Base-by-base conservation (phyloP, 257 asterid species). In the Lavandula angustifolia region DNA sequence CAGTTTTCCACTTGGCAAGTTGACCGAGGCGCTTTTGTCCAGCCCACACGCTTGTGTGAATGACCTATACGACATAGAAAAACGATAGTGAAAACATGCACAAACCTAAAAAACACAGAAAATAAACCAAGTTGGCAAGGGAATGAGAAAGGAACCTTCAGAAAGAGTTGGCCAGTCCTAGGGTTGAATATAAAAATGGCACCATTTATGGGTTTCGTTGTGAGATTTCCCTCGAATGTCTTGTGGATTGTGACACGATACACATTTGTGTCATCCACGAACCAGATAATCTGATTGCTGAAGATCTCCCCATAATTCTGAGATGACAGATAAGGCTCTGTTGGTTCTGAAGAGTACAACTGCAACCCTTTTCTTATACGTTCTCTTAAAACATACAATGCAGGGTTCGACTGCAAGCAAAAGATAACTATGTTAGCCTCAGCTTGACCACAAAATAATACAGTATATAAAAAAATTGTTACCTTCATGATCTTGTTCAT, bases 401-500 rank as follows among this genome's bases (percentile, higher is more conserved):
- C 99, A 29, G 99, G 99, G 75, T 94, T 94, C 17, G 99, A 94
- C 99, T 94, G 92, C 84, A 68, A 7, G 14, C 10, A 43, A 38
- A 66, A 54, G 37, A 70, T 8, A 18, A 35, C 46, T 27, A 33
- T 9, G 54, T 67, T 56, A 76, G 73, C 42, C 14, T 4, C 5
- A 0, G 1, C n/a, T 17, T 44, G 54, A 47, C 62, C 54, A 27
- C 50, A 33, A 55, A 40, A 33, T 11, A 35, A 34, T 22, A 40
- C 13, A 32, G 10, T 42, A 49, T 11, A 9, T 16, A 4, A 34
- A 12, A 12, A 37, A 37, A 22, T 6, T 22, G 43, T 7, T 72
- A 92, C 99, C 99, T 94, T 94, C 99, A 94, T 94, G 68, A 94
- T 94, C 80, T 94, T 94, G 84, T 94, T 94, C 99, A 94, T 94